Evolutionary conservation across 805 yeast genomes (phyloP).

Genomic region (Zygotorulaspora danielsina): DNA sequence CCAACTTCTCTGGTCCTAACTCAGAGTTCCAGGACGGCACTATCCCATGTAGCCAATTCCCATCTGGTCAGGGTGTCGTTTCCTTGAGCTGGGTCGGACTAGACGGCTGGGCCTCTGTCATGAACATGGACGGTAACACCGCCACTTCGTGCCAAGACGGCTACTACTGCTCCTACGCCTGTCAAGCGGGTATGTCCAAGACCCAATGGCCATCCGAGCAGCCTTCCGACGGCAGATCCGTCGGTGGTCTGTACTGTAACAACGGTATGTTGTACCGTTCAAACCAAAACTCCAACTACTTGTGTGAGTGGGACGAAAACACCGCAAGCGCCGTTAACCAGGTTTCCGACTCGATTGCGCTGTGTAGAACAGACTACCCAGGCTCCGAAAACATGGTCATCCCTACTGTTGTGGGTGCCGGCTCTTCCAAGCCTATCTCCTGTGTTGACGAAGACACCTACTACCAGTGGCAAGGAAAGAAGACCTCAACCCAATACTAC

Average conservation of each 20-base stretch:
- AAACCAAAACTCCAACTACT: constrained; percentile 57
- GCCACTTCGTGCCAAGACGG: constrained; percentile 75
- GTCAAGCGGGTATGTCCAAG: constrained; percentile 98
- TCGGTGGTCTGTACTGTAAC: constrained; percentile 90
- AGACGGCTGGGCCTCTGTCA: constrained; percentile 47
- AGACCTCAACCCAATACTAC: constrained; percentile 93
- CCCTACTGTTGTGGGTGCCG: constrained; percentile 79
- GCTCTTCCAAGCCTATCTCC: constrained; percentile 59
- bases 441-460: constrained; percentile 75
- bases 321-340: constrained; percentile 66
- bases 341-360: constrained; percentile 63
- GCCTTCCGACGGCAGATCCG: constrained; percentile 83
- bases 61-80: constrained; percentile 71
- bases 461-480: constrained; percentile 75
- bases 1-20: constrained; percentile 53
- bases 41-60: constrained; percentile 62
- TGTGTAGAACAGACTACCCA: constrained; percentile 98
- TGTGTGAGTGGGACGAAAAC: constrained; percentile 84
- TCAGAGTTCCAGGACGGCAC: constrained; percentile 65
- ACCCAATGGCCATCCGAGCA: constrained; percentile 93
- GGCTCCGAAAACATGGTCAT: constrained; percentile 98
- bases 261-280: constrained; percentile 80
- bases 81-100: constrained; percentile 51
- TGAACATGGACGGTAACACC: constrained; percentile 47
- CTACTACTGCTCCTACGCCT: constrained; percentile 93